A percentile compares a stretch with the other conserved stretches of the same genome.
These are phyloP conservation scores for Funneliformis mosseae DNA, from an alignment of 192 early-diverging fungal genomes.

Conservation along the genomic window DNA sequence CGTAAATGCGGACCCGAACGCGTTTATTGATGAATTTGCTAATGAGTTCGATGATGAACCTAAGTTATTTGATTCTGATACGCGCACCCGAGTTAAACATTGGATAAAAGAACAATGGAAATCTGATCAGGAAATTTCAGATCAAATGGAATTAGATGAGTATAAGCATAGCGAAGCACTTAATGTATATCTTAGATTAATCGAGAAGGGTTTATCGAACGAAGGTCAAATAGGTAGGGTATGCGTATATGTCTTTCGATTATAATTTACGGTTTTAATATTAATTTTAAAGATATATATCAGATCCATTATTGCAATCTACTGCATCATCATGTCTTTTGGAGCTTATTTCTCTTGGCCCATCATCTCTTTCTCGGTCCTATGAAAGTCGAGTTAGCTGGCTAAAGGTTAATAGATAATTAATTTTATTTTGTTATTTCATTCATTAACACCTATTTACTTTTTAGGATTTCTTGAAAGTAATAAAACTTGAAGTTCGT, in stretches of 20 bases:
- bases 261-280: neutral
- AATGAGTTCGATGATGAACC: conserved; percentile 48
- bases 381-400: conserved; percentile 54
- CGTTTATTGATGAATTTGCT: conserved; percentile 46
- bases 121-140: conserved; percentile 42
- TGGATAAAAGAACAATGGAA: conserved; percentile 45
- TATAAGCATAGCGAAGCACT: conserved; percentile 43
- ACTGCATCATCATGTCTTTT: conserved; percentile 64
- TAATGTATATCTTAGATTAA: conserved; percentile 53
- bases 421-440: neutral
- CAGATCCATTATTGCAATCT: conserved; percentile 65
- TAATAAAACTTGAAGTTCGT: conserved; percentile 66
- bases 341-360: conserved; percentile 71
- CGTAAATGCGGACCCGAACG: conserved; percentile 58
- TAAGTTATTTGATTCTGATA: conserved; percentile 40
- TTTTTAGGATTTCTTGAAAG: conserved; percentile 56
- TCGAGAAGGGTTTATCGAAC: conserved; percentile 60
- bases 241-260: neutral
- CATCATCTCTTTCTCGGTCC: conserved; percentile 54
- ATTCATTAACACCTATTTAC: neutral
- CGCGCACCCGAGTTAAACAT: conserved; percentile 30
- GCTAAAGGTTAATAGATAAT: conserved; percentile 38
- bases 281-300: neutral
- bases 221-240: conserved; percentile 41
- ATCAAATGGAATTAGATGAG: conserved; percentile 46